Evolutionary conservation across 78 protist genomes (phyloP).

Genomic region (Chrysochromulina parva): DNA sequence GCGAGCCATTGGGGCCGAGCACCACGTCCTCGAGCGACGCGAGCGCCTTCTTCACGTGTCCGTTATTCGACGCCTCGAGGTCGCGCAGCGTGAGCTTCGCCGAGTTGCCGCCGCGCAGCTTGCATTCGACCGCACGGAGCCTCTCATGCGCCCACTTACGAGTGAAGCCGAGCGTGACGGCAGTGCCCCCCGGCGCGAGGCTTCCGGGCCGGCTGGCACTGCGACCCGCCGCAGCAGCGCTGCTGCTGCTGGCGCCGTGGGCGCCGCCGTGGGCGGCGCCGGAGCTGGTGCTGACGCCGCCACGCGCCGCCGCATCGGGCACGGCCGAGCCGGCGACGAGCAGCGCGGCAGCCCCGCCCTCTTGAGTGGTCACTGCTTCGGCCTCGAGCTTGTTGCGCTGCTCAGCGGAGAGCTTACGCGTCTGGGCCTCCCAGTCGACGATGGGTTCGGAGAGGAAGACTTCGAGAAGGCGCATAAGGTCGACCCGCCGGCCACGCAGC

Average conservation of each 20-base stretch:
- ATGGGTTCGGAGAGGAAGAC: conserved; percentile 89
- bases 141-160: no score
- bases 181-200: no score
- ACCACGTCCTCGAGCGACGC: not conserved
- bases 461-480: conserved; percentile 64
- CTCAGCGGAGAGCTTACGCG: not conserved
- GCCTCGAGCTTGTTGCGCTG: not conserved
- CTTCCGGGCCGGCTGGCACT: no score
- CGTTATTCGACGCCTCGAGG: not conserved
- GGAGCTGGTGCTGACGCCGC: no score
- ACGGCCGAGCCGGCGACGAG: no score
- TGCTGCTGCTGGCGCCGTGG: no score
- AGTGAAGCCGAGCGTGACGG: no score
- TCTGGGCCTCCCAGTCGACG: conserved; percentile 70
- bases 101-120: not conserved
- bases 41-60: not conserved
- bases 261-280: no score
- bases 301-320: no score
- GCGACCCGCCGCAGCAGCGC: no score
- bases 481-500: not conserved
- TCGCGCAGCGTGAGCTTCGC: not conserved
- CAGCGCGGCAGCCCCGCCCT: no score
- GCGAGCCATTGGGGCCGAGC: not conserved
- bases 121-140: not conserved
- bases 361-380: no score